Evolutionary conservation across 768 basidiomycete species (phyloP).

Genomic region (Naganishia onofrii): DNA sequence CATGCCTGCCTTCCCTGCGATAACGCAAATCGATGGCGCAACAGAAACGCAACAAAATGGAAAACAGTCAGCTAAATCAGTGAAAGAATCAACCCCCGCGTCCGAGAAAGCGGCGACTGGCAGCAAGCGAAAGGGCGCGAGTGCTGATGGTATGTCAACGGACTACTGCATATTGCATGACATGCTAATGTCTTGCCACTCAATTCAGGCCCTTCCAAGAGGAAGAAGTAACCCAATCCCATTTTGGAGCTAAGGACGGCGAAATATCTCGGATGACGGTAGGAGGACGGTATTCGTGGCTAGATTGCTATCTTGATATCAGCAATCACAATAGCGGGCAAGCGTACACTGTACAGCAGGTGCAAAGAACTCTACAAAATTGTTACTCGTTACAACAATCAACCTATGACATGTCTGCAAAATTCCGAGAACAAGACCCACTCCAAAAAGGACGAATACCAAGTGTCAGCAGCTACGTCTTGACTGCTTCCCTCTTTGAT

Average conservation of each 20-base stretch:
- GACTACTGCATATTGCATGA: background rate
- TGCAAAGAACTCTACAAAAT: too few species aligned
- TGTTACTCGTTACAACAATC: too few species aligned
- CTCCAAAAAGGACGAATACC: background rate
- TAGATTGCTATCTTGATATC: too few species aligned
- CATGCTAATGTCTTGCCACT: background rate
- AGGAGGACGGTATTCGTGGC: background rate
- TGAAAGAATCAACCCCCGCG: conserved; percentile 4
- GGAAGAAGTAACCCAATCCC: conserved; percentile 1
- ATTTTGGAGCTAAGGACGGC: background rate
- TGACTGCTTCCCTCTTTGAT: background rate
- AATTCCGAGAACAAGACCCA: too few species aligned
- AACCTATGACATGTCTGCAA: too few species aligned
- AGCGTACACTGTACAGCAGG: too few species aligned
- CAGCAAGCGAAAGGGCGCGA: conserved; percentile 9
- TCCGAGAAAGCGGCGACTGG: background rate
- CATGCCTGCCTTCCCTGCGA: conserved; percentile 4
- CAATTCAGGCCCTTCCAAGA: conserved; percentile 2
- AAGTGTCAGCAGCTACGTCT: background rate
- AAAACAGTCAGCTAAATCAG: background rate
- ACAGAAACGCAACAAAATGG: background rate
- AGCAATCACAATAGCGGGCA: too few species aligned
- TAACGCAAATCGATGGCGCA: background rate
- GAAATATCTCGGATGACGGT: background rate
- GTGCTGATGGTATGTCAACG: conserved; percentile 4